Conservation (phyloP, 2,329 filamentous ascomycete genomes). For the Verticillium klebahnii region DNA sequence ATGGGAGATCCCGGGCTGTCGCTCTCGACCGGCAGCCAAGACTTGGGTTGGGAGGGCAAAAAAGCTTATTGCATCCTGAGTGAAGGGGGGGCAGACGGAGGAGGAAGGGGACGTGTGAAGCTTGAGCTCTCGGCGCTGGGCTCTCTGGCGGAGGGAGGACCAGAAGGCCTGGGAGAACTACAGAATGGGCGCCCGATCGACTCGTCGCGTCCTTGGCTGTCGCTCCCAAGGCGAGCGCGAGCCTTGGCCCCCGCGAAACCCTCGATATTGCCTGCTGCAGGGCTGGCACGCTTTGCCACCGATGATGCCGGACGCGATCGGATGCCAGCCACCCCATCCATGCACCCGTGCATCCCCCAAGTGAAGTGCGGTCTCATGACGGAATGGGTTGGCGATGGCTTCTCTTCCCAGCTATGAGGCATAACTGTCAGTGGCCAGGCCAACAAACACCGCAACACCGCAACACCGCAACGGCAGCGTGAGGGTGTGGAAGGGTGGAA, state of each 20-base stretch:
- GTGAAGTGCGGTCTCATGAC: background rate
- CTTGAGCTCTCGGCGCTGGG: background rate
- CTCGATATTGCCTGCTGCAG: background rate
- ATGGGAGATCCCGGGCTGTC: slow-evolving; percentile 2
- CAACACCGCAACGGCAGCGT: background rate
- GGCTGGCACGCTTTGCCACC: background rate
- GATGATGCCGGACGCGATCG: background rate
- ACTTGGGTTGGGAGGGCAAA: slow-evolving; percentile 2
- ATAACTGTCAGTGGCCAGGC: background rate
- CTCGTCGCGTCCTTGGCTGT: background rate
- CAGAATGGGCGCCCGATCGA: background rate
- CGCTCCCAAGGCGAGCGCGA: background rate
- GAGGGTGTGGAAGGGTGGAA: background rate
- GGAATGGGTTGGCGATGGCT: background rate
- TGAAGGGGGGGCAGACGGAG: background rate
- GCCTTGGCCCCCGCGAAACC: background rate
- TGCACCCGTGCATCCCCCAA: background rate
- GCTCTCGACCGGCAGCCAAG: slow-evolving; percentile 10
- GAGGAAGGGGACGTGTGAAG: background rate
- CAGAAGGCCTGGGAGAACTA: background rate
- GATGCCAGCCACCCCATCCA: background rate
- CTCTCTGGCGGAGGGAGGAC: background rate
- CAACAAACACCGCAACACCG: background rate
- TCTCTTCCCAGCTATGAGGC: background rate
- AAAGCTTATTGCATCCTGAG: slow-evolving; percentile 11